Evolutionary conservation across 768 basidiomycete species (phyloP).

Genomic region (Pleurotus citrinopileatus): DNA sequence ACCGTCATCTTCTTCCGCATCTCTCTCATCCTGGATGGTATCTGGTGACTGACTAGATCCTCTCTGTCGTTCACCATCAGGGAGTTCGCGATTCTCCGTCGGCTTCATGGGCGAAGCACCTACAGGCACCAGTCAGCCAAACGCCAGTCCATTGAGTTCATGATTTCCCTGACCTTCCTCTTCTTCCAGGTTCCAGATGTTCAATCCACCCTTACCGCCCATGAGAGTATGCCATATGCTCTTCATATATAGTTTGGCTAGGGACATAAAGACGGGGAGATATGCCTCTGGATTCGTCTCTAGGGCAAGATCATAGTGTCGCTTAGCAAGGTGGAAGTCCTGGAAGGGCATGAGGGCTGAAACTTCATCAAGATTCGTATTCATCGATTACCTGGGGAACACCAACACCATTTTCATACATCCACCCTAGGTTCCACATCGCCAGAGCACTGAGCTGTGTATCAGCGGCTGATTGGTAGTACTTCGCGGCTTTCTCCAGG

Average conservation of each 20-base stretch:
- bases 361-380: background rate
- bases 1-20: slow-evolving; percentile 54
- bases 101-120: background rate
- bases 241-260: slow-evolving; percentile 76
- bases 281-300: slow-evolving; percentile 90
- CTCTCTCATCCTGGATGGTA: slow-evolving; percentile 30
- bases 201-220: slow-evolving; percentile 68
- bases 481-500: slow-evolving; percentile 88
- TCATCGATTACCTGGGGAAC: slow-evolving; percentile 65
- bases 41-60: slow-evolving; percentile 14
- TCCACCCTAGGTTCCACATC: slow-evolving; percentile 99
- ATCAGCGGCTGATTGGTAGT: slow-evolving; percentile 93
- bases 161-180: slow-evolving; percentile 34
- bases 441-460: slow-evolving; percentile 91
- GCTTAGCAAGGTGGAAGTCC: slow-evolving; percentile 96
- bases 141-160: slow-evolving; percentile 8
- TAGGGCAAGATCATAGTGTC: slow-evolving; percentile 88
- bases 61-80: slow-evolving; percentile 30
- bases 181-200: slow-evolving; percentile 60
- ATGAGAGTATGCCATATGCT: slow-evolving; percentile 82
- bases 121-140: background rate
- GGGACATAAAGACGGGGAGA: slow-evolving; percentile 79
- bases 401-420: slow-evolving; percentile 97
- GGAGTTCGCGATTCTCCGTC: slow-evolving; percentile 35
- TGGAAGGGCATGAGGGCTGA: slow-evolving; percentile 23